phyloP scores from a whole-genome alignment of 2,329 filamentous ascomycete genomes.

The Microdochium paspali region DNA sequence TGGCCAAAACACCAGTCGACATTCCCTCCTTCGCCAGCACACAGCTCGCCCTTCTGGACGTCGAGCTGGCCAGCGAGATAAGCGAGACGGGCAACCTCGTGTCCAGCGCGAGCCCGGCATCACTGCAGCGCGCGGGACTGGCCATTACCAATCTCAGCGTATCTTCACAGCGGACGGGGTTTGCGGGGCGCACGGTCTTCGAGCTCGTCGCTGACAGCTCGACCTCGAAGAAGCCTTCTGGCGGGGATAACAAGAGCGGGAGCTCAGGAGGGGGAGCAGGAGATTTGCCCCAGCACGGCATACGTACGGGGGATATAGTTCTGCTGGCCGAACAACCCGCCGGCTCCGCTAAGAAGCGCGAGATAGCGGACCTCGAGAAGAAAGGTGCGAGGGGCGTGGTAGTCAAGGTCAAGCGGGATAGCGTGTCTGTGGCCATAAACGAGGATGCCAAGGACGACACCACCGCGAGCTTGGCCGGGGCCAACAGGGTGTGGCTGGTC shows the following conservation, averaged over 20 bases:
- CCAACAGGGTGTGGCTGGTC: constrained; percentile 51
- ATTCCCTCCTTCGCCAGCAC: constrained; percentile 60
- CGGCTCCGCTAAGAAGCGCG: constrained; percentile 62
- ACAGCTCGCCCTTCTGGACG: constrained; percentile 61
- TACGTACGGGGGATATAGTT: constrained; percentile 71
- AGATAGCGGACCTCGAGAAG: constrained; percentile 61
- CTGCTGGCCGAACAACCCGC: constrained; percentile 65
- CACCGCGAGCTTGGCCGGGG: constrained; percentile 15
- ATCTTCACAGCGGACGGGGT: constrained; percentile 70
- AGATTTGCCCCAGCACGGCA: constrained; percentile 64
- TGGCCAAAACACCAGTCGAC: constrained; percentile 51
- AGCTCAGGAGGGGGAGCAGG: too few species aligned
- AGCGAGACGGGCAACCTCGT: constrained; percentile 60
- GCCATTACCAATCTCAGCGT: constrained; percentile 70
- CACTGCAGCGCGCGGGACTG: constrained; percentile 67
- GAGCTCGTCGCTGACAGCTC: constrained; percentile 72
- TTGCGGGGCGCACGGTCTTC: constrained; percentile 84
- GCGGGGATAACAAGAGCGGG: too few species aligned
- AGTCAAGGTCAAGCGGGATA: constrained; percentile 47
- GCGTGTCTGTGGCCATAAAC: constrained; percentile 60
- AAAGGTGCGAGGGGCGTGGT: constrained; percentile 64
- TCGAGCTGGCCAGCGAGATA: constrained; percentile 65
- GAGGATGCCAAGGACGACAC: constrained; percentile 31
- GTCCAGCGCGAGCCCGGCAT: constrained; percentile 55
- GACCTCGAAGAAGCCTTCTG: constrained; percentile 27